Percentiles rank a stretch among this genome's conserved stretches.
Evolutionary conservation across 2,329 filamentous ascomycete species (phyloP).

Genomic region (Lojkania enalia): DNA sequence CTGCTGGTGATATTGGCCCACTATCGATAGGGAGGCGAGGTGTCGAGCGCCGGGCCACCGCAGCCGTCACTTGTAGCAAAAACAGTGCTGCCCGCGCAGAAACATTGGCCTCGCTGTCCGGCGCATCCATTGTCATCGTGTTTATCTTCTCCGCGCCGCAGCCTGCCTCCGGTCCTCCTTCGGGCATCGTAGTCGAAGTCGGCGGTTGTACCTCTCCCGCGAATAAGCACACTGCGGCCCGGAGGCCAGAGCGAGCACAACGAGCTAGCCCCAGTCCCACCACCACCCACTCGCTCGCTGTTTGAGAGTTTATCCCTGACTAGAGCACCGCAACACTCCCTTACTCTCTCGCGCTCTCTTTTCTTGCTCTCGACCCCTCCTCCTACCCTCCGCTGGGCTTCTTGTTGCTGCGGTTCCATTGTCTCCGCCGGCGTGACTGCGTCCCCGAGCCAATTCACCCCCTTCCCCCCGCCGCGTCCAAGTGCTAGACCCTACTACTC

Average conservation of each 20-base stretch:
- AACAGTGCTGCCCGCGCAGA: too few species aligned
- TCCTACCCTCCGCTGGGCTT: slow-evolving; percentile 6
- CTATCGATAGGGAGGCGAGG: background rate
- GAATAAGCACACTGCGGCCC: slow-evolving; percentile 8
- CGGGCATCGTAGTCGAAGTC: slow-evolving; percentile 1
- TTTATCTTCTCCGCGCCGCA: too few species aligned
- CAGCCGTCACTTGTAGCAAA: too few species aligned
- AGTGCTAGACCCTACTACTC: slow-evolving; percentile 5
- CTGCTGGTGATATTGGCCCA: too few species aligned
- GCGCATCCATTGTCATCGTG: background rate
- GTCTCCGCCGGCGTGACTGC: slow-evolving; percentile 19
- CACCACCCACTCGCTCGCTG: slow-evolving; percentile 17
- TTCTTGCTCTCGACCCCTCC: slow-evolving; percentile 16
- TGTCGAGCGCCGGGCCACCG: too few species aligned
- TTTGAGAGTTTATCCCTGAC: slow-evolving; percentile 36
- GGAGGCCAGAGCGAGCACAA: too few species aligned
- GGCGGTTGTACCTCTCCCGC: background rate
- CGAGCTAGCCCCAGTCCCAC: slow-evolving; percentile 8
- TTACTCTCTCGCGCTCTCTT: slow-evolving; percentile 18
- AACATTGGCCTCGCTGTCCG: background rate
- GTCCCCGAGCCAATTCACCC: too few species aligned
- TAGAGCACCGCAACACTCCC: slow-evolving; percentile 22
- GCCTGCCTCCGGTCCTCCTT: too few species aligned
- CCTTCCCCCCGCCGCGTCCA: slow-evolving; percentile 10
- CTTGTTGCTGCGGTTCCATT: slow-evolving; percentile 16